Conservation (phyloP, 2,329 filamentous ascomycete genomes). For the Pseudogymnoascus sp. region DNA sequence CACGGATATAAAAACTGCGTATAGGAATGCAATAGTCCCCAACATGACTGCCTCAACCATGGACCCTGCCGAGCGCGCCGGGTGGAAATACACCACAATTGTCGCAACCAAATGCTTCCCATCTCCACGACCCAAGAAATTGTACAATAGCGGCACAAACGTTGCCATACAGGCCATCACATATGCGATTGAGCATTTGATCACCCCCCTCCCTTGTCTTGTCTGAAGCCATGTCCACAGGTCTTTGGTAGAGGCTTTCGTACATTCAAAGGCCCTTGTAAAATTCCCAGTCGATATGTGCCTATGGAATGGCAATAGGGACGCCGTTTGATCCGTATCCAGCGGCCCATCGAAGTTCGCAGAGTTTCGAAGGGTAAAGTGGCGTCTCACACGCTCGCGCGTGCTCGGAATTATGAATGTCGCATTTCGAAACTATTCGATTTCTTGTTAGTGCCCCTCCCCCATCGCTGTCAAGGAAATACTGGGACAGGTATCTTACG, state of each 20-base stretch:
- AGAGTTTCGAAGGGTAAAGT: conserved; percentile 63
- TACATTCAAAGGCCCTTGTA: conserved; percentile 27
- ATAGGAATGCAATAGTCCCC: conserved; percentile 68
- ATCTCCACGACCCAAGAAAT: conserved; percentile 71
- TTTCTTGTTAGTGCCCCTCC: not conserved
- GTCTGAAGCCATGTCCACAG: conserved; percentile 57
- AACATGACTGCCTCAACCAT: conserved; percentile 81
- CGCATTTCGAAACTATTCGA: conserved; percentile 62
- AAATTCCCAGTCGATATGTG: conserved; percentile 24
- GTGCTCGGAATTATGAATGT: conserved; percentile 82
- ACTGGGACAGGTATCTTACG: conserved; percentile 16
- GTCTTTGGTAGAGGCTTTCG: conserved; percentile 29
- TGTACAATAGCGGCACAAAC: conserved; percentile 65
- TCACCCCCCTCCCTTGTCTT: conserved; percentile 65
- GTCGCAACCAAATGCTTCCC: conserved; percentile 92
- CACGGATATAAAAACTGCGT: conserved; percentile 66
- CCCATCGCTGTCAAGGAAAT: conserved; percentile 29
- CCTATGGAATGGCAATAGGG: conserved; percentile 15
- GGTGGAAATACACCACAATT: conserved; percentile 90
- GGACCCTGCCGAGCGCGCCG: conserved; percentile 73
- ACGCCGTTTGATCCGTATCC: conserved; percentile 11
- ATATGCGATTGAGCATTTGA: conserved; percentile 90
- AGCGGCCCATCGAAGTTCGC: conserved; percentile 25
- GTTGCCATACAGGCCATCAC: conserved; percentile 78
- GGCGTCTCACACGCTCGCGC: conserved; percentile 71